phyloP scores from a whole-genome alignment of 2,329 filamentous ascomycete genomes.

The Fusarium oxysporum region DNA sequence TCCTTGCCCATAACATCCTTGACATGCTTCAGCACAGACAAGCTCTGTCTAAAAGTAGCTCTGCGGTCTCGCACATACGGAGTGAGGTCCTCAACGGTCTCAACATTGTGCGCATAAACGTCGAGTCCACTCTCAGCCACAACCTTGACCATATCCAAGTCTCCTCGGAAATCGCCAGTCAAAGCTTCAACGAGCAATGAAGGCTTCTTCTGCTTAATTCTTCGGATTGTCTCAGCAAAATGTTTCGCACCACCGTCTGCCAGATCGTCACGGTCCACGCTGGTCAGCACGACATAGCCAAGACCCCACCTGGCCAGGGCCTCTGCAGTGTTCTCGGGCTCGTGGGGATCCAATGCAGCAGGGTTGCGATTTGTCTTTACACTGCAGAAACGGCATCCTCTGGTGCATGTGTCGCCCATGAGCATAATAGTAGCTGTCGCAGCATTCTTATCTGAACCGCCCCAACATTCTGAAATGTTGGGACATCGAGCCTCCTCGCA shows the following conservation, averaged over 20 bases:
- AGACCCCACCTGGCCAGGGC: constrained; percentile 92
- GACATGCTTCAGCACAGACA: constrained; percentile 82
- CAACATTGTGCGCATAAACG: constrained; percentile 96
- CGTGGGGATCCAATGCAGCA: constrained; percentile 88
- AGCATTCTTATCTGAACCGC: constrained; percentile 85
- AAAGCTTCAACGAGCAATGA: constrained; percentile 83
- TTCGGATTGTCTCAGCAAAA: constrained; percentile 92
- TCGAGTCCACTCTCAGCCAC: constrained; percentile 91
- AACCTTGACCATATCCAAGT: constrained; percentile 86
- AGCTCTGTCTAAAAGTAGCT: constrained; percentile 87
- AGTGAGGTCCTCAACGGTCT: constrained; percentile 92
- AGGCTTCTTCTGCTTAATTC: constrained; percentile 87
- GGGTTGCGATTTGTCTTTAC: constrained; percentile 88
- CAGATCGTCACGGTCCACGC: constrained; percentile 93
- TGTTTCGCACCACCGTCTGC: constrained; percentile 88
- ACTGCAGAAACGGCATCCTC: constrained; percentile 95
- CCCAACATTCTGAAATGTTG: constrained; percentile 99
- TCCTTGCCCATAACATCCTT: constrained; percentile 77
- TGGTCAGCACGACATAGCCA: constrained; percentile 95
- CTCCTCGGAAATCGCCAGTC: constrained; percentile 88
- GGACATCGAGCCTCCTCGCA: constrained; percentile 98
- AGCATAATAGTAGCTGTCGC: constrained; percentile 99
- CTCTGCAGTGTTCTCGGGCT: constrained; percentile 96
- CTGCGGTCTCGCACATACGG: constrained; percentile 90
- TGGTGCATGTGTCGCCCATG: constrained; percentile 98